These are phyloP conservation scores for Candida anutae DNA, from an alignment of 1,139 yeast species.

Conservation along the genomic window DNA sequence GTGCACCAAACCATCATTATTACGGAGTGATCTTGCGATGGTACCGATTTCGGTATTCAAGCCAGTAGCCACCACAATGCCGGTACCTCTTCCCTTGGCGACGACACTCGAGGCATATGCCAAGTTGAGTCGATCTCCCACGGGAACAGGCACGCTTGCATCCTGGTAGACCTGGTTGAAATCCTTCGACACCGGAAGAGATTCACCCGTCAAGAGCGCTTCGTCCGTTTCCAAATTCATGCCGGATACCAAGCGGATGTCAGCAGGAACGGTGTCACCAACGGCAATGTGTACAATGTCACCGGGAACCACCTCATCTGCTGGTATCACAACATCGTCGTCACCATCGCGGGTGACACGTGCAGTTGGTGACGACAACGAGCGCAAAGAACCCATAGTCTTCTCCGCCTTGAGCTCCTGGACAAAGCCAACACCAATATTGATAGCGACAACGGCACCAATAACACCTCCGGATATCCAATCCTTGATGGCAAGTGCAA, in stretches of 20 bases:
- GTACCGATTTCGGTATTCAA: constrained; percentile 42
- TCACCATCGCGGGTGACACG: constrained; percentile 36
- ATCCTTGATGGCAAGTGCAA: constrained; percentile 42
- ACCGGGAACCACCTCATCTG: constrained; percentile 43
- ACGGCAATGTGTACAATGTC: constrained; percentile 36
- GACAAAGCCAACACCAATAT: constrained; percentile 23
- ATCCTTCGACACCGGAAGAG: constrained; percentile 33
- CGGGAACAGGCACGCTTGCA: constrained; percentile 23
- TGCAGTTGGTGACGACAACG: constrained; percentile 27
- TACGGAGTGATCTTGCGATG: constrained; percentile 33
- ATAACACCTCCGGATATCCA: constrained; percentile 85
- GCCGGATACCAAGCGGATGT: constrained; percentile 30
- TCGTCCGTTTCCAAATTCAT: constrained; percentile 43
- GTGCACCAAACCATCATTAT: constrained; percentile 14
- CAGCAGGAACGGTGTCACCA: constrained; percentile 48
- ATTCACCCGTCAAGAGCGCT: constrained; percentile 48
- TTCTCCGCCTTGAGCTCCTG: constrained; percentile 31
- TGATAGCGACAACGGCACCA: constrained; percentile 33
- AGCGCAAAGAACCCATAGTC: constrained; percentile 30
- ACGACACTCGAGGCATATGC: constrained; percentile 39
- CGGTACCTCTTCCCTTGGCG: constrained; percentile 40
- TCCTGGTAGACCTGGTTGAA: constrained; percentile 16
- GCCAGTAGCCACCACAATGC: constrained; percentile 41
- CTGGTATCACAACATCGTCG: constrained; percentile 24
- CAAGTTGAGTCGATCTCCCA: constrained; percentile 36